These are phyloP conservation scores for Kazachstania psychrophila DNA, from an alignment of 805 yeast species.

Conservation along the genomic window DNA sequence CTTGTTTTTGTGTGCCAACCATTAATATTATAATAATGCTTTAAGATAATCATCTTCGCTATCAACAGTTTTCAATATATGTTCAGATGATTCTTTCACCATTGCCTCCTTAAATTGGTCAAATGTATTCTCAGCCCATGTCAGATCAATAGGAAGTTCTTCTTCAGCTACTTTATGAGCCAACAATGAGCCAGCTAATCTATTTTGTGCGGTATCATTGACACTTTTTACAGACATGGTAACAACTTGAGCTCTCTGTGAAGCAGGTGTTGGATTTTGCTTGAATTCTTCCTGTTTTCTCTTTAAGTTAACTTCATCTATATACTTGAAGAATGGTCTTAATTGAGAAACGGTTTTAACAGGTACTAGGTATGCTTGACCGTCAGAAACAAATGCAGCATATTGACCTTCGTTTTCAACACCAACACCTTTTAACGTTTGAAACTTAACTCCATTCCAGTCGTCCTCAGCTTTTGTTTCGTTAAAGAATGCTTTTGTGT, in stretches of 20 bases:
- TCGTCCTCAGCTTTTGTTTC: conserved; percentile 44
- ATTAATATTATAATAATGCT: conserved; percentile 19
- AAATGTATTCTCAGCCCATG: conserved; percentile 38
- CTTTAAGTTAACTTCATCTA: conserved; percentile 49
- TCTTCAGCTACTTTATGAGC: conserved; percentile 58
- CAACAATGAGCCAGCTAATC: conserved; percentile 60
- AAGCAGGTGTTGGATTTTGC: conserved; percentile 28
- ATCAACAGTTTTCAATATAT: conserved; percentile 20
- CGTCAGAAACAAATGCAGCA: conserved; percentile 36
- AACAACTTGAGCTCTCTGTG: conserved; percentile 50
- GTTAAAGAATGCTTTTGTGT: conserved; percentile 60
- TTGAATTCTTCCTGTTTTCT: conserved; percentile 37
- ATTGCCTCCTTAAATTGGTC: conserved; percentile 23
- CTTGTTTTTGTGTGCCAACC: too few relatives aligned
- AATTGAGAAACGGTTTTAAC: conserved; percentile 64
- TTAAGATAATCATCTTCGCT: conserved; percentile 20
- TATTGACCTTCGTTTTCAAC: conserved; percentile 44
- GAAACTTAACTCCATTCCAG: conserved; percentile 55
- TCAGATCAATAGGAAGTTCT: conserved; percentile 38
- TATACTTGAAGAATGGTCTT: conserved; percentile 71
- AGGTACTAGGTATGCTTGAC: conserved; percentile 54
- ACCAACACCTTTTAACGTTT: conserved; percentile 64
- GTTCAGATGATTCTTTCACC: conserved; percentile 15
- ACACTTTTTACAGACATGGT: conserved; percentile 67
- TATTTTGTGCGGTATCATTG: conserved; percentile 45